Evolutionary conservation across 2,329 filamentous ascomycete species (phyloP).

Genomic region (Colletotrichum echinochloae): DNA sequence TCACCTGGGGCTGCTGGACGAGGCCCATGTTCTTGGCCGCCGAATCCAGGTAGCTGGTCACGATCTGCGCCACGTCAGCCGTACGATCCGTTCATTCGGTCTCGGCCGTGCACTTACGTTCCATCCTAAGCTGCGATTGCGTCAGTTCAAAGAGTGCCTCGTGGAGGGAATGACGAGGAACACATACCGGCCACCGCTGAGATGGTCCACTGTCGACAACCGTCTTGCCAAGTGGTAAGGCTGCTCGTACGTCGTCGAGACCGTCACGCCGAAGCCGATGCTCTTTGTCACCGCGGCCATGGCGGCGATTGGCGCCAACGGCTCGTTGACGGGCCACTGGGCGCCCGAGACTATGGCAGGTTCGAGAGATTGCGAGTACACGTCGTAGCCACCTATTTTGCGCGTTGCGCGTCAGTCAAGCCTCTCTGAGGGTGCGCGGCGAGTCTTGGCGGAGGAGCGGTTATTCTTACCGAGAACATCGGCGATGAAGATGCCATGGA

Average conservation of each 20-base stretch:
- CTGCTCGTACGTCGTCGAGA: slow-evolving; percentile 77
- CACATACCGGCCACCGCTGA: slow-evolving; percentile 69
- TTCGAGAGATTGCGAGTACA: slow-evolving; percentile 72
- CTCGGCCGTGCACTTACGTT: slow-evolving; percentile 57
- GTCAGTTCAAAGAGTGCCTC: neutral
- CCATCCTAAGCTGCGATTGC: slow-evolving; percentile 61
- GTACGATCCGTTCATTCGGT: neutral
- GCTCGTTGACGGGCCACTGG: slow-evolving; percentile 79
- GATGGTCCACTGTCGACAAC: slow-evolving; percentile 75
- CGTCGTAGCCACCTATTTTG: slow-evolving; percentile 71
- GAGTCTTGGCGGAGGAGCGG: neutral
- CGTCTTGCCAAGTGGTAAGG: slow-evolving; percentile 76
- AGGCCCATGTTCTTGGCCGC: slow-evolving; percentile 75
- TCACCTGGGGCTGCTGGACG: slow-evolving; percentile 61
- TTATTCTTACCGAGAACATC: slow-evolving; percentile 66
- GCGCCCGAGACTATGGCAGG: slow-evolving; percentile 72
- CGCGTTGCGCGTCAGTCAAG: neutral
- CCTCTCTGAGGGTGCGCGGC: neutral
- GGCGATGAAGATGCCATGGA: slow-evolving; percentile 76
- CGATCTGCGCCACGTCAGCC: slow-evolving; percentile 58
- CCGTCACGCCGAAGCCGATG: slow-evolving; percentile 77
- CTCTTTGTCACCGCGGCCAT: slow-evolving; percentile 78
- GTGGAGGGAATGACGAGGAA: neutral
- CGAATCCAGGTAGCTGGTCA: slow-evolving; percentile 78
- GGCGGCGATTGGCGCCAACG: slow-evolving; percentile 71